Percentiles rank a stretch among this genome's conserved stretches.
Evolutionary conservation across 208 protist species (phyloP).

Genomic region (Naegleria fowleri): DNA sequence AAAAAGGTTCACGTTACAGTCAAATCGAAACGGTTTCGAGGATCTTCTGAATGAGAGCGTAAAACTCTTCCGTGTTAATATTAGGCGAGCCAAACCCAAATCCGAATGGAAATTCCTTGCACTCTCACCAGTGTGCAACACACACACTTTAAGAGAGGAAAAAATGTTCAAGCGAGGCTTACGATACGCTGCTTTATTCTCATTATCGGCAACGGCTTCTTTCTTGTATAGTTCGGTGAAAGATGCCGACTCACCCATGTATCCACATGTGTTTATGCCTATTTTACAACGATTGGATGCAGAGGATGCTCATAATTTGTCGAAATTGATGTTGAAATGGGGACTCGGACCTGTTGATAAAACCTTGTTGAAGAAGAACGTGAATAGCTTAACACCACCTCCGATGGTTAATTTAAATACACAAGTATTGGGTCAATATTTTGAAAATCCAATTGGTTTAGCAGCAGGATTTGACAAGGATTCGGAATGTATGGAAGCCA

Average conservation of each 20-base stretch:
- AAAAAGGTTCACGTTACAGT: no score
- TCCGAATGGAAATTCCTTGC: no score
- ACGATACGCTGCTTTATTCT: no score
- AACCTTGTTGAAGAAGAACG: no score
- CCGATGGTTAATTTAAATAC: constrained; percentile 24
- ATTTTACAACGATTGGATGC: constrained; percentile 28
- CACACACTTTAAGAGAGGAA: no score
- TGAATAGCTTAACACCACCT: not conserved
- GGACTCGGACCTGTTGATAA: not conserved
- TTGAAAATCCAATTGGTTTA: constrained; percentile 54
- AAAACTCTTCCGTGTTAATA: no score
- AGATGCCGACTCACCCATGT: not conserved
- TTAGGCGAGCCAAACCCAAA: no score
- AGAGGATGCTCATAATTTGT: constrained; percentile 35
- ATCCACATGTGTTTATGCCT: not conserved
- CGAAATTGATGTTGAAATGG: not conserved
- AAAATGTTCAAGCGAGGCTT: no score
- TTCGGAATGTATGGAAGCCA: constrained; percentile 41
- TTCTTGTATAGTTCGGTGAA: not conserved
- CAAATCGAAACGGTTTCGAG: no score
- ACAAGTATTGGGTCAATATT: constrained; percentile 43
- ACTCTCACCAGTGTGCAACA: no score
- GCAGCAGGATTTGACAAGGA: constrained; percentile 63
- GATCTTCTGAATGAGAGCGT: no score
- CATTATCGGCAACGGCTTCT: no score